Percentiles rank a stretch among this genome's conserved stretches.
phyloP scores from a whole-genome alignment of 2,329 filamentous ascomycete genomes.

The Decorospora gaudefroyi region DNA sequence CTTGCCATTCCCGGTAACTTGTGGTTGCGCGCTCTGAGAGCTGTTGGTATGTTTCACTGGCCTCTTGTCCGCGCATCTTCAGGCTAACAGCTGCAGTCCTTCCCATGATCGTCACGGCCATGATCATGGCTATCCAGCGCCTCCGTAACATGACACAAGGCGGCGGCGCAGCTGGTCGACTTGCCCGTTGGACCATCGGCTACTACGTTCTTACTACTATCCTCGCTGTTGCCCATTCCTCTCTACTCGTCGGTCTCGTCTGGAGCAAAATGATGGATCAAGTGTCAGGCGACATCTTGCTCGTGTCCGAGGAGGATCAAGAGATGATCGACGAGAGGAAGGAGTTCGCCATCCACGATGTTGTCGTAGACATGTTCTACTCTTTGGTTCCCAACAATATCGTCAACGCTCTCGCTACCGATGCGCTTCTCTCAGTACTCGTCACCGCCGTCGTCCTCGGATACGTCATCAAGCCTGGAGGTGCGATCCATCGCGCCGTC shows the following conservation, averaged over 20 bases:
- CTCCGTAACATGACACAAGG: slow-evolving; percentile 54
- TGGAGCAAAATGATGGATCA: slow-evolving; percentile 55
- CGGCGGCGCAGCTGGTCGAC: slow-evolving; percentile 45
- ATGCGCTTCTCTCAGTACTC: slow-evolving; percentile 55
- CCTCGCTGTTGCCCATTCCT: slow-evolving; percentile 55
- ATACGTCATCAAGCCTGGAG: slow-evolving; percentile 52
- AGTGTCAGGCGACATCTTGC: slow-evolving; percentile 44
- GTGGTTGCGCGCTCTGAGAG: slow-evolving; percentile 57
- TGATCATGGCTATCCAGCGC: slow-evolving; percentile 58
- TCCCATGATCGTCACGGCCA: slow-evolving; percentile 58
- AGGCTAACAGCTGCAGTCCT: slow-evolving; percentile 48
- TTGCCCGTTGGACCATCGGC: slow-evolving; percentile 56
- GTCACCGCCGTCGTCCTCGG: slow-evolving; percentile 55
- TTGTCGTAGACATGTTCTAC: slow-evolving; percentile 56
- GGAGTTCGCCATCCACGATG: slow-evolving; percentile 47
- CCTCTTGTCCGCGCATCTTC: background rate
- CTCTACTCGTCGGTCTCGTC: slow-evolving; percentile 54
- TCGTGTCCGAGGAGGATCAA: slow-evolving; percentile 38
- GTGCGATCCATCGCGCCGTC: slow-evolving; percentile 51
- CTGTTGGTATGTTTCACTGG: slow-evolving; percentile 49
- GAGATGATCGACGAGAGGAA: slow-evolving; percentile 46
- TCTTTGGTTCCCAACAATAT: slow-evolving; percentile 58
- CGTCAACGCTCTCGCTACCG: slow-evolving; percentile 53
- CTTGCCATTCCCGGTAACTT: slow-evolving; percentile 56
- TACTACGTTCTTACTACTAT: slow-evolving; percentile 59